phyloP scores from a whole-genome alignment of 1,284 basidiomycete species.

The Spongiforma sp. region DNA sequence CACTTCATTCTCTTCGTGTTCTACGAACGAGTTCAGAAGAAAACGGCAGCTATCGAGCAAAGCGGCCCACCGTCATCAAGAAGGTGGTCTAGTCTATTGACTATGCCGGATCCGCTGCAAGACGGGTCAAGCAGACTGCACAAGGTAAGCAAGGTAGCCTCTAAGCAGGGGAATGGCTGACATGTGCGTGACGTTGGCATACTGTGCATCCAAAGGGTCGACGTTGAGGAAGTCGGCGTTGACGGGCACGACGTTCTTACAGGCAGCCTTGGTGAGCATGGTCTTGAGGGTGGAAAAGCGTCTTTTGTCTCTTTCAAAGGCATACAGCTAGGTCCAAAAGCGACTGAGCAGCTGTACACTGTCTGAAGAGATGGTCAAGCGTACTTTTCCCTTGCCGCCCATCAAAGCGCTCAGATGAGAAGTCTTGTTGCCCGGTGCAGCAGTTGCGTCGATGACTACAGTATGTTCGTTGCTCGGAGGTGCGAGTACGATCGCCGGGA shows the following conservation, averaged over 20 bases:
- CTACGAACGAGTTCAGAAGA: conserved; percentile 32
- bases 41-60: not conserved
- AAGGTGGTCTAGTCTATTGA: conserved; percentile 88
- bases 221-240: conserved; percentile 82
- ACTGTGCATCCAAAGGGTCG: conserved; percentile 68
- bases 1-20: conserved; percentile 53
- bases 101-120: conserved; percentile 92
- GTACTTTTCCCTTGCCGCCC: conserved; percentile 78
- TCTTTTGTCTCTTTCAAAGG: conserved; percentile 84
- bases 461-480: conserved; percentile 55
- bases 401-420: conserved; percentile 91
- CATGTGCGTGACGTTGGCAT: conserved; percentile 81
- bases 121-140: conserved; percentile 88
- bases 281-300: conserved; percentile 81
- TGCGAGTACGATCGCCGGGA: conserved; percentile 85
- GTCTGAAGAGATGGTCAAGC: not conserved
- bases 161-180: conserved; percentile 45
- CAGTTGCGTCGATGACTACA: conserved; percentile 91
- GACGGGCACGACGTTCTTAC: conserved; percentile 76
- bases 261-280: conserved; percentile 84
- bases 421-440: conserved; percentile 99
- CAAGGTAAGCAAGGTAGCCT: conserved; percentile 6
- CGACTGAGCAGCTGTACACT: conserved; percentile 14
- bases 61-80: conserved; percentile 63
- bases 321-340: conserved; percentile 62